phyloP scores from a whole-genome alignment of 2,329 filamentous ascomycete species.

The Aspergillus tubingensis region DNA sequence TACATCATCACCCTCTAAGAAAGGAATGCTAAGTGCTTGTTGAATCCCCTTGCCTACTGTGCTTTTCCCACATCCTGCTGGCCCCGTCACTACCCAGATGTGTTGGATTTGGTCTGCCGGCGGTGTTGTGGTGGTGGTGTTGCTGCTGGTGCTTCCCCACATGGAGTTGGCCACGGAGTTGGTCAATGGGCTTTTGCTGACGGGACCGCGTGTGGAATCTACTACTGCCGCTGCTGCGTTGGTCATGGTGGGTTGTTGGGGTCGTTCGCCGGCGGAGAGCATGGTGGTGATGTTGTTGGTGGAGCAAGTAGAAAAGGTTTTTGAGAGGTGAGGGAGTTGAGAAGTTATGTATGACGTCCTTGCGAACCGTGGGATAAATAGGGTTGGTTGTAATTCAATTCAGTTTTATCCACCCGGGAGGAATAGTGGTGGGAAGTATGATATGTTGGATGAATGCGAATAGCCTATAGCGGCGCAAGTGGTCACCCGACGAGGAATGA shows the following conservation, averaged over 20 bases:
- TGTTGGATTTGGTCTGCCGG: constrained; percentile 52
- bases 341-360: background rate
- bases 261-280: constrained; percentile 44
- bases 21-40: constrained; percentile 64
- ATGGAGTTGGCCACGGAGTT: constrained; percentile 20
- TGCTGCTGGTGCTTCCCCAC: constrained; percentile 13
- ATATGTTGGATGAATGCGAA: background rate
- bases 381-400: background rate
- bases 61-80: constrained; percentile 77
- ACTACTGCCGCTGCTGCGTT: constrained; percentile 25
- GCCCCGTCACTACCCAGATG: constrained; percentile 79
- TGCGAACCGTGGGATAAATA: background rate
- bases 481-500: no score
- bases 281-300: constrained; percentile 25
- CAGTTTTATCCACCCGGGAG: background rate
- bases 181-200: constrained; percentile 24
- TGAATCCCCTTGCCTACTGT: constrained; percentile 70
- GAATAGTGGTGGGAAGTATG: background rate
- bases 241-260: constrained; percentile 31
- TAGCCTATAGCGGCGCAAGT: background rate
- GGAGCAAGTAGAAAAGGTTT: background rate
- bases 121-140: background rate
- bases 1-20: constrained; percentile 78
- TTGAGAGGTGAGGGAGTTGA: background rate
- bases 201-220: constrained; percentile 24